phyloP scores from a whole-genome alignment of 768 basidiomycete species.

The Boletus sp. region DNA sequence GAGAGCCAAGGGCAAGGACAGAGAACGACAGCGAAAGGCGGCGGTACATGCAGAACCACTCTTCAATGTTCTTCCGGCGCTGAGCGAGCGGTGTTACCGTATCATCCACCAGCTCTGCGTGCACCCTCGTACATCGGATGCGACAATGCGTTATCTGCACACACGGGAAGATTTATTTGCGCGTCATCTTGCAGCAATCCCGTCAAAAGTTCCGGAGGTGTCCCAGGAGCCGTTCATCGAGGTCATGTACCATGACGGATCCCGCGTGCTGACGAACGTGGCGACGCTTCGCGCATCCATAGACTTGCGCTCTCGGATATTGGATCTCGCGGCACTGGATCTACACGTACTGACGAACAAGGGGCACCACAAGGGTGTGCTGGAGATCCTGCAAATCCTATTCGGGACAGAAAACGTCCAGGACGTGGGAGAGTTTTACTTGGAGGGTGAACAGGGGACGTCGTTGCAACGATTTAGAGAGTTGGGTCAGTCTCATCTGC shows the following conservation, averaged over 20 bases:
- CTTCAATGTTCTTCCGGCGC: conserved; percentile 60
- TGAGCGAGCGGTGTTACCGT: conserved; percentile 84
- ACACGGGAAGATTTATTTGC: conserved; percentile 88
- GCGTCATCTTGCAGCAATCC: conserved; percentile 75
- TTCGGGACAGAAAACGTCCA: conserved; percentile 64
- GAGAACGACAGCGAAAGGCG: conserved; percentile 29
- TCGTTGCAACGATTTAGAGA: conserved; percentile 60
- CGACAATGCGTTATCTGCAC: conserved; percentile 80
- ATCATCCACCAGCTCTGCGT: conserved; percentile 83
- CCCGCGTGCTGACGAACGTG: conserved; percentile 64
- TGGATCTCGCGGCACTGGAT: conserved; percentile 85
- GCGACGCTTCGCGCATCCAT: conserved; percentile 71
- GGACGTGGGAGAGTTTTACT: conserved; percentile 35
- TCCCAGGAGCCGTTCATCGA: conserved; percentile 48
- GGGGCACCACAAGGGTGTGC: conserved; percentile 67
- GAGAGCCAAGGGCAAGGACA: conserved; percentile 42
- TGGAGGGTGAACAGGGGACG: conserved; percentile 35
- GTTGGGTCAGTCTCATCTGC: conserved; percentile 76
- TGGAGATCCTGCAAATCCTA: conserved; percentile 74
- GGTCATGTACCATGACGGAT: conserved; percentile 68
- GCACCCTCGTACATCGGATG: conserved; percentile 79
- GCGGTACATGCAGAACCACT: conserved; percentile 43
- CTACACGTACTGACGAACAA: conserved; percentile 81
- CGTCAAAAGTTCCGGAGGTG: conserved; percentile 56
- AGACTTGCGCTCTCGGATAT: conserved; percentile 75